Conservation (phyloP, 2,329 filamentous ascomycete species). For the Aspergillus tubingensis region DNA sequence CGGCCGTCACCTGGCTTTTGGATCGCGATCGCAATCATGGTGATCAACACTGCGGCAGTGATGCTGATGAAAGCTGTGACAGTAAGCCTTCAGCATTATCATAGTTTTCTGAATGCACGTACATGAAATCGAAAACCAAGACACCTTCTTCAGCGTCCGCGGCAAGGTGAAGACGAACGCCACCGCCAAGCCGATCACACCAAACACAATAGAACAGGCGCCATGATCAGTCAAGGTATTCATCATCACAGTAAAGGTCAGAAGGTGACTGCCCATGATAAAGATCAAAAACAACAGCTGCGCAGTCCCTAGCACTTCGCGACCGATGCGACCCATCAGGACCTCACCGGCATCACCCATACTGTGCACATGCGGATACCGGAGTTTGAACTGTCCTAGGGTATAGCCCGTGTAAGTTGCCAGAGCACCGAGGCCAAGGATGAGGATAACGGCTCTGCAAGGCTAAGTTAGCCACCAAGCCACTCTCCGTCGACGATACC, state of each 20-base stretch:
- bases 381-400: constrained; percentile 60
- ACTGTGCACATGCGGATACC: constrained; percentile 61
- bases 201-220: constrained; percentile 65
- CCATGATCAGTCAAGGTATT: constrained; percentile 63
- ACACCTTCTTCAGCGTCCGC: constrained; percentile 62
- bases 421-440: constrained; percentile 55
- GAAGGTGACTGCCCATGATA: constrained; percentile 68
- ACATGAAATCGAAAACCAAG: constrained; percentile 59
- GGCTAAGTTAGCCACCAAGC: neutral
- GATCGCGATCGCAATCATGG: constrained; percentile 66
- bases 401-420: constrained; percentile 62
- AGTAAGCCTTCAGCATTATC: neutral
- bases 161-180: constrained; percentile 62
- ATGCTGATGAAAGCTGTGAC: constrained; percentile 60
- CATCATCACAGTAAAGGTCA: constrained; percentile 69
- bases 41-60: constrained; percentile 60
- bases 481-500: neutral
- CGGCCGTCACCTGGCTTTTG: constrained; percentile 42
- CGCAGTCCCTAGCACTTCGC: constrained; percentile 62
- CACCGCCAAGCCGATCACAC: constrained; percentile 59
- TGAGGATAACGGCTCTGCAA: constrained; percentile 53
- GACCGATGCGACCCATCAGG: constrained; percentile 62
- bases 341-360: constrained; percentile 69
- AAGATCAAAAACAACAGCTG: constrained; percentile 67
- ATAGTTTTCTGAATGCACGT: no score